Conservation (phyloP, 1,139 yeast species). For the Taiozyma sp. region DNA sequence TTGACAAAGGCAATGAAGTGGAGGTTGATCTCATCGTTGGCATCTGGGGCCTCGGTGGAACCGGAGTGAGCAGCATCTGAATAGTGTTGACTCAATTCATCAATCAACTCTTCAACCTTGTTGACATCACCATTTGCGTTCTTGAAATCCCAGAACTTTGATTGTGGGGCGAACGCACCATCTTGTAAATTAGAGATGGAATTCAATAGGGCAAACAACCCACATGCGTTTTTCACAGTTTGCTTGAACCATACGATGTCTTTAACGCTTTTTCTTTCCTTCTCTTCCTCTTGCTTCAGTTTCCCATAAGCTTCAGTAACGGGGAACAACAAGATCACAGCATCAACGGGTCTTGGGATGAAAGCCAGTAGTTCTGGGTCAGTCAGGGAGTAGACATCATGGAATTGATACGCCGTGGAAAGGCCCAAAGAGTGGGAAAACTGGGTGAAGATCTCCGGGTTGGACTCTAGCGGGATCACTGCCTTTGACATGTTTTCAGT, state of each 20-base stretch:
- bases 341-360: conserved; percentile 77
- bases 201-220: conserved; percentile 84
- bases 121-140: conserved; percentile 15
- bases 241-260: conserved; percentile 71
- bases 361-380: conserved; percentile 76
- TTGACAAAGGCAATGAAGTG: conserved; percentile 80
- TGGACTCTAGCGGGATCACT: conserved; percentile 87
- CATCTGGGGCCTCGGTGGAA: conserved; percentile 74
- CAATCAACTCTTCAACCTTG: conserved; percentile 37
- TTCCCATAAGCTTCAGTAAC: conserved; percentile 57
- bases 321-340: conserved; percentile 78
- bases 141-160: conserved; percentile 14
- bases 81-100: conserved; percentile 54
- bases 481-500: conserved; percentile 19
- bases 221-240: conserved; percentile 87
- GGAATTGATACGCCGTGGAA: conserved; percentile 54
- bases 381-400: conserved; percentile 79
- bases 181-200: conserved; percentile 58
- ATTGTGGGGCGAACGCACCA: conserved; percentile 26
- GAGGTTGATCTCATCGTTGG: conserved; percentile 57
- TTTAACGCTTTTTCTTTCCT: conserved; percentile 1
- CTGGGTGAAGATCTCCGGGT: conserved; percentile 78
- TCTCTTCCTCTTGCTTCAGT: conserved; percentile 12
- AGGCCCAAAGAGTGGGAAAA: conserved; percentile 71
- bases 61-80: conserved; percentile 63